Conservation (phyloP, 2,329 filamentous ascomycete species). For the Trichophaea hybrida region DNA sequence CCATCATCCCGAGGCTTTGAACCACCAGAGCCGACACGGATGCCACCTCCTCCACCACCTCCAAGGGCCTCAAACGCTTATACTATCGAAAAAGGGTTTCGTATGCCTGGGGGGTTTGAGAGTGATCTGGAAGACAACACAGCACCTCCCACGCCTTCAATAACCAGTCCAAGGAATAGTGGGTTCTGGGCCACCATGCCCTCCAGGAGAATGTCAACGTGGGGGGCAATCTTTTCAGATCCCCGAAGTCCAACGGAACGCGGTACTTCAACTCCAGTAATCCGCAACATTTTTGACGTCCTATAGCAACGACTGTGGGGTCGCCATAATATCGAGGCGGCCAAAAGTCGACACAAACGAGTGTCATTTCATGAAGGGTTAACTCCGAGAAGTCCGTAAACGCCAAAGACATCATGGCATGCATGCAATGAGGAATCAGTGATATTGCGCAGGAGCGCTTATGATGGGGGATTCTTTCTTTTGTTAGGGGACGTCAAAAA, state of each 20-base stretch:
- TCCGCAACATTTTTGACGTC: conserved; percentile 28
- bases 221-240: conserved; percentile 22
- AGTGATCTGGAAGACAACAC: conserved; percentile 9
- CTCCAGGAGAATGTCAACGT: conserved; percentile 14
- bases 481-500: not conserved
- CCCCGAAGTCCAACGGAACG: conserved; percentile 25
- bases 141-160: conserved; percentile 15
- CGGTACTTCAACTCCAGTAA: conserved; percentile 22
- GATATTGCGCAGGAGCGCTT: not conserved
- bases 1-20: not conserved
- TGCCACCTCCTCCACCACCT: conserved; percentile 2
- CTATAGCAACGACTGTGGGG: conserved; percentile 26
- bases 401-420: not conserved
- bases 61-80: not conserved
- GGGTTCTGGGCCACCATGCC: conserved; percentile 19
- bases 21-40: not conserved
- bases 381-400: not conserved
- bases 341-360: not conserved
- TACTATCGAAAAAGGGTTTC: not conserved
- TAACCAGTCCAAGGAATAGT: conserved; percentile 18
- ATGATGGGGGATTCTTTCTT: not conserved
- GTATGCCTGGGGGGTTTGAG: not conserved
- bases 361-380: not conserved
- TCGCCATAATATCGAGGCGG: not conserved
- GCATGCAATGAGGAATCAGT: not conserved